Conservation (phyloP, 208 protist genomes). For the Wallacemonas sp. region DNA sequence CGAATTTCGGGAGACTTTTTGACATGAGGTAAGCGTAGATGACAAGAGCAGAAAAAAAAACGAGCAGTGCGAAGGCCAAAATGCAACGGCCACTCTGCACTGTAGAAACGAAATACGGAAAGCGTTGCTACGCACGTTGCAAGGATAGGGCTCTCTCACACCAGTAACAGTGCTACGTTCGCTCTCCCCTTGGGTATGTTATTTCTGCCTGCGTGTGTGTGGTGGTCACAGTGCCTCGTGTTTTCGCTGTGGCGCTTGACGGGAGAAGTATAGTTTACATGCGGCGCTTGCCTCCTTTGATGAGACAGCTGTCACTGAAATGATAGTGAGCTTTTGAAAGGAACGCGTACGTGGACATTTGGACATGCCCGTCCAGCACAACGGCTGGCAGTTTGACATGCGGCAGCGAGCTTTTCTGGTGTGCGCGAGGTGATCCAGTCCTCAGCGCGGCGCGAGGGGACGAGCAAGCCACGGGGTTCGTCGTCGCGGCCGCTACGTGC, state of each 20-base stretch:
- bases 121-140: too few relatives aligned
- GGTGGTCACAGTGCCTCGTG: not conserved
- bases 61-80: not conserved
- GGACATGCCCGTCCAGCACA: conserved; percentile 1
- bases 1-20: too few relatives aligned
- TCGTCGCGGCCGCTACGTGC: not conserved
- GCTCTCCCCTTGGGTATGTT: not conserved
- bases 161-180: too few relatives aligned
- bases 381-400: conserved; percentile 3
- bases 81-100: not conserved
- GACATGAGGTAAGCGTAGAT: too few relatives aligned
- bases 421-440: too few relatives aligned
- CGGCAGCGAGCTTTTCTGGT: not conserved
- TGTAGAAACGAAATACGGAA: too few relatives aligned
- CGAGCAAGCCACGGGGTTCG: not conserved
- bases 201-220: not conserved
- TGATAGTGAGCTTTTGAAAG: conserved; percentile 10
- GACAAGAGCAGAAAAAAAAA: not conserved
- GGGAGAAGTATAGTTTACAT: not conserved
- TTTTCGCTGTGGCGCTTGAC: not conserved
- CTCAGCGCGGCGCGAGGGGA: too few relatives aligned
- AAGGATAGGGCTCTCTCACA: too few relatives aligned
- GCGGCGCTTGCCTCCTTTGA: not conserved
- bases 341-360: conserved; percentile 13
- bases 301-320: conserved; percentile 9